A percentile compares a stretch with the other conserved stretches of the same genome.
These are phyloP conservation scores for Penicillium parvum DNA, from an alignment of 495 filamentous ascomycete genomes.

Conservation along the genomic window DNA sequence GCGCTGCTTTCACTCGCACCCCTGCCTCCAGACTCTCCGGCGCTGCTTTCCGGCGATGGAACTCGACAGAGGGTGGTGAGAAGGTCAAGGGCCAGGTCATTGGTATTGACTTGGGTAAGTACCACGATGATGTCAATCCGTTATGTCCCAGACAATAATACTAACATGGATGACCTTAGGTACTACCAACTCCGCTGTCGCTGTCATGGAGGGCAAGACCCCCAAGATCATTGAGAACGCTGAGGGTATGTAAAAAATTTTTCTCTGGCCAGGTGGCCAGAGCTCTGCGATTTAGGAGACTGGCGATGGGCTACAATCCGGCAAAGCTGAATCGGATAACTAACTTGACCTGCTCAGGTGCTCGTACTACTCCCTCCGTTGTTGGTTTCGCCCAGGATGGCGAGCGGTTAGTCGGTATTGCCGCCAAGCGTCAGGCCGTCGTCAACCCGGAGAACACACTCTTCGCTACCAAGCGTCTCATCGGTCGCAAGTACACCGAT, in stretches of 20 bases:
- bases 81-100: conserved; percentile 96
- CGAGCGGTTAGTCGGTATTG: conserved; percentile 95
- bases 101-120: conserved; percentile 96
- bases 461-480: conserved; percentile 99
- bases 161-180: conserved; percentile 47
- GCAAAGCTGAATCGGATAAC: conserved; percentile 1
- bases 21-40: conserved; percentile 53
- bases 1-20: conserved; percentile 45
- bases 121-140: conserved; percentile 3
- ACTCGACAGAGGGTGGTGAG: conserved; percentile 76
- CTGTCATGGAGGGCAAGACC: conserved; percentile 93
- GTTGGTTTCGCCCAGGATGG: conserved; percentile 97
- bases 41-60: conserved; percentile 65
- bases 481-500: conserved; percentile 97
- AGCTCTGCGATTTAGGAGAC: conserved; percentile 1
- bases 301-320: too few relatives aligned
- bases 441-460: conserved; percentile 99
- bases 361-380: conserved; percentile 92
- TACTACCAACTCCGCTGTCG: conserved; percentile 97
- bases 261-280: conserved; percentile 7
- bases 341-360: conserved; percentile 53
- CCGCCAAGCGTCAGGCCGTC: conserved; percentile 97
- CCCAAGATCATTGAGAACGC: conserved; percentile 97
- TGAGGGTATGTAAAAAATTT: conserved; percentile 62
- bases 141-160: not conserved